These are phyloP conservation scores for Malassezia caprae DNA, from an alignment of 1,284 basidiomycete species.

Conservation along the genomic window DNA sequence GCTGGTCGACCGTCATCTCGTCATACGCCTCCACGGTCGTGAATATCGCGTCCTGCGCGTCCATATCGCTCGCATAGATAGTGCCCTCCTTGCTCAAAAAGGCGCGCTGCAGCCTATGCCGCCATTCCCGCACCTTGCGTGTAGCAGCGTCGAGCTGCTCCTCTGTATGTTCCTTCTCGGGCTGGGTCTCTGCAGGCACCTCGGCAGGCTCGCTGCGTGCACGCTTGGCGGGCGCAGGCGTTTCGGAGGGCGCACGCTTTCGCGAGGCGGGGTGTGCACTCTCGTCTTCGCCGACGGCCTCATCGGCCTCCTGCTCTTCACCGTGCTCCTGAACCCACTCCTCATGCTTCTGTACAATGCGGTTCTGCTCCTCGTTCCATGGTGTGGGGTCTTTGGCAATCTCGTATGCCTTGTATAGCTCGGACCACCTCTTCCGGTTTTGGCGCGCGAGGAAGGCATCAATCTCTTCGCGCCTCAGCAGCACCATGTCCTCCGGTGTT, in stretches of 20 bases:
- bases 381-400: conserved; percentile 68
- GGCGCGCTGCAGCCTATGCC: conserved; percentile 77
- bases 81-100: conserved; percentile 60
- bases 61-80: conserved; percentile 43
- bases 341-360: conserved; percentile 26
- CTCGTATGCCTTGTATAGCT: conserved; percentile 69
- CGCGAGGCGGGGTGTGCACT: conserved; percentile 52
- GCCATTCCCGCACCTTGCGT: conserved; percentile 59
- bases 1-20: conserved; percentile 69
- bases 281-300: conserved; percentile 54
- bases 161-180: conserved; percentile 53
- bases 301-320: conserved; percentile 60
- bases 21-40: conserved; percentile 72
- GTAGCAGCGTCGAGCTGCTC: conserved; percentile 56
- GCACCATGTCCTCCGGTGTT: conserved; percentile 67
- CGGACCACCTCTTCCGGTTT: conserved; percentile 61
- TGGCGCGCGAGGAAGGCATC: conserved; percentile 66
- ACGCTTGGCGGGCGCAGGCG: neutral
- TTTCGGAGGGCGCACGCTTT: conserved; percentile 49
- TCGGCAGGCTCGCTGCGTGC: neutral
- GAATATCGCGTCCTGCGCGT: conserved; percentile 64
- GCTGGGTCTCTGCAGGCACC: conserved; percentile 8
- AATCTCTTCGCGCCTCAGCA: conserved; percentile 70
- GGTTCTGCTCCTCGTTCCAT: conserved; percentile 38
- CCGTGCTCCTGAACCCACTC: conserved; percentile 55